Percentiles rank a stretch among this genome's conserved stretches.
These are phyloP conservation scores for Calvatia gigantea DNA, from an alignment of 768 basidiomycete genomes.

Conservation along the genomic window DNA sequence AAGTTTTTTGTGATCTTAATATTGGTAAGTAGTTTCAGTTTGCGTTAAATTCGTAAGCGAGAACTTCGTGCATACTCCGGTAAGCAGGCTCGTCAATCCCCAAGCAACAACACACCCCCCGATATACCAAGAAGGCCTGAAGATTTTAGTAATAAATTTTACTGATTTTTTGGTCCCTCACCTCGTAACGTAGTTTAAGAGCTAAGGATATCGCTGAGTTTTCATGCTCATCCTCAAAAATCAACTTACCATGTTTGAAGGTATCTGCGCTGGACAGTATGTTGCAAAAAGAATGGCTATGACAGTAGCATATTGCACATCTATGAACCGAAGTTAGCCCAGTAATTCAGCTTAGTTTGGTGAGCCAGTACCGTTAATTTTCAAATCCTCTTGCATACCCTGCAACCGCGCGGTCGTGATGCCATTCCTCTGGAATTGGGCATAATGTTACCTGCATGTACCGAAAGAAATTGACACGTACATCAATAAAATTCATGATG, in stretches of 20 bases:
- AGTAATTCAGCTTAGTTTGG: not conserved
- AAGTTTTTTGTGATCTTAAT: slow-evolving; percentile 50
- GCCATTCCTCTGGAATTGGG: slow-evolving; percentile 32
- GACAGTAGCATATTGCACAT: slow-evolving; percentile 17
- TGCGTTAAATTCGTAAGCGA: not conserved
- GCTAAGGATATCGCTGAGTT: slow-evolving; percentile 23
- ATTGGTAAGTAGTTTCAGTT: not conserved
- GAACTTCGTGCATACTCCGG: slow-evolving; percentile 43
- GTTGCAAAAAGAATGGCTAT: slow-evolving; percentile 30
- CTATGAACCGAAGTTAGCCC: slow-evolving; percentile 1
- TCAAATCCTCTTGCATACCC: slow-evolving; percentile 41
- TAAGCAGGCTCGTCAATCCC: slow-evolving; percentile 19
- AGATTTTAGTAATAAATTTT: too few relatives aligned
- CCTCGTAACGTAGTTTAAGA: slow-evolving; percentile 49
- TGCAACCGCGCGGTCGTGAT: slow-evolving; percentile 43
- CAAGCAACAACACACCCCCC: slow-evolving; percentile 4
- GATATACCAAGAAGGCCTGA: slow-evolving; percentile 7
- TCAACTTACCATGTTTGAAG: slow-evolving; percentile 53
- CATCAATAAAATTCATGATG: slow-evolving; percentile 65
- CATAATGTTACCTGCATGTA: not conserved
- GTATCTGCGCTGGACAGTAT: slow-evolving; percentile 60
- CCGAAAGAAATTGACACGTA: slow-evolving; percentile 20
- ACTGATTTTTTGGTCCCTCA: slow-evolving; percentile 21
- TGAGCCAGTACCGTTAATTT: slow-evolving; percentile 30
- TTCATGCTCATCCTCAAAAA: not conserved